Evolutionary conservation across 139 green algal species (phyloP), one percentile per base, ranked within the genome.

Genomic region (Gonium pectorale): DNA sequence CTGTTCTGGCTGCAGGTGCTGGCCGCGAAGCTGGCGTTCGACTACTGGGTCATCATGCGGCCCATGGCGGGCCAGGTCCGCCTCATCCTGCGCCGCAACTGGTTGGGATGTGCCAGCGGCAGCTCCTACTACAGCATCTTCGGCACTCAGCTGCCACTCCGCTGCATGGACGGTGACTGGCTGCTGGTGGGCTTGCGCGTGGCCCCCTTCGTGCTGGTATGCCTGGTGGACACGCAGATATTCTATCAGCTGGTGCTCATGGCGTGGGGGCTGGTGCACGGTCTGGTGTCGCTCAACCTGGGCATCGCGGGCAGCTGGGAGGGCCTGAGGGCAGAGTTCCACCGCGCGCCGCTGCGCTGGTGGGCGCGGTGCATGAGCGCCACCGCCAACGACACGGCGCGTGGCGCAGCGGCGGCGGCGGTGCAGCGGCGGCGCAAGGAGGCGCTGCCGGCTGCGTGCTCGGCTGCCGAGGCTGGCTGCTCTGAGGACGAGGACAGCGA

Each of bases 21-120:
- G 26, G 75, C 38, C 26, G 87, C 88, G 67, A 92, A 92, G 85
- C 1, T 87, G n/a, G 85, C 80, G 49, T 92, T 92, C 80, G 88
- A 92, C 77, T 92, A 92, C 88, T 88, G 73, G 27, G 66, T 92
- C n/a, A 86, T 92, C 49, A 75, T 70, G 84, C 79, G 83, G 73
- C 88, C 88, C 35, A 79, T 84, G 29, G 85, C 86, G 13, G 67
- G 35, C 2, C 80, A 83, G 60, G 70, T 89, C 2, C 69, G 33
- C 0, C 49, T 38, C 37, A 67, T 62, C 64, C 78, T 85, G 44
- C 44, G 54, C 26, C 68, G 67, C 78, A 77, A 85, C 77, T 83
- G 77, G 77, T 62, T 83, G 40, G 15, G 3, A 64, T 60, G 41
- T 49, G 2, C 44, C n/a, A 31, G 29, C 43, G 26, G 15, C 22